phyloP scores from a whole-genome alignment of 2,329 filamentous ascomycete species.

The Neonectria punicea region DNA sequence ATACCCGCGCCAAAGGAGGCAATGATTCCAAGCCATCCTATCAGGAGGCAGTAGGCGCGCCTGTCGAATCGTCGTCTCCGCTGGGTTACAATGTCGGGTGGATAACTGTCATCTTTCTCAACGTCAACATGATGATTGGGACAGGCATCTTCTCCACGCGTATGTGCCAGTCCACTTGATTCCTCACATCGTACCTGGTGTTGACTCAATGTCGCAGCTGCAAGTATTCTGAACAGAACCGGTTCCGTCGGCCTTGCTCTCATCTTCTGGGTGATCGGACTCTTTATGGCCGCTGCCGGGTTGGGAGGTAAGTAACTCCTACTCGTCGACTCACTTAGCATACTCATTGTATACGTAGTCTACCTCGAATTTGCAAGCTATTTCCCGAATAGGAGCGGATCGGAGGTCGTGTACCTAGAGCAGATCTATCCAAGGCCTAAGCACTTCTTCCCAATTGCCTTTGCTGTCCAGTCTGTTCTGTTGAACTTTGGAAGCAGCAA shows the following conservation, averaged over 20 bases:
- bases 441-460: conserved; percentile 71
- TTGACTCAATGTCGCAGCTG: conserved; percentile 52
- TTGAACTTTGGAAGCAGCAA: conserved; percentile 76
- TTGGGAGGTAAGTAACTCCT: conserved; percentile 48
- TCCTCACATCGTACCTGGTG: not conserved
- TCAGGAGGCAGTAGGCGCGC: conserved; percentile 70
- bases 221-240: conserved; percentile 64
- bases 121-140: conserved; percentile 71
- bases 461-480: conserved; percentile 70
- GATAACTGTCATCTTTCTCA: conserved; percentile 68
- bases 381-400: conserved; percentile 73
- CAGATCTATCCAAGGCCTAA: conserved; percentile 73
- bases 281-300: conserved; percentile 64
- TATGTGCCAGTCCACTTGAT: conserved; percentile 47
- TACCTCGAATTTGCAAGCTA: conserved; percentile 73
- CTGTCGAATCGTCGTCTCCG: conserved; percentile 67
- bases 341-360: conserved; percentile 44
- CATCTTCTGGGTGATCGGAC: conserved; percentile 73
- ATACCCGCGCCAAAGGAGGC: conserved; percentile 48
- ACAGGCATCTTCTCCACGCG: conserved; percentile 74
- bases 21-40: conserved; percentile 64
- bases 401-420: conserved; percentile 75
- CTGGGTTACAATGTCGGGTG: conserved; percentile 68
- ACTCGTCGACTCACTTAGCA: not conserved
- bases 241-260: conserved; percentile 71